Evolutionary conservation across 495 filamentous ascomycete genomes (phyloP).

Genomic region (Xylaria longipes): DNA sequence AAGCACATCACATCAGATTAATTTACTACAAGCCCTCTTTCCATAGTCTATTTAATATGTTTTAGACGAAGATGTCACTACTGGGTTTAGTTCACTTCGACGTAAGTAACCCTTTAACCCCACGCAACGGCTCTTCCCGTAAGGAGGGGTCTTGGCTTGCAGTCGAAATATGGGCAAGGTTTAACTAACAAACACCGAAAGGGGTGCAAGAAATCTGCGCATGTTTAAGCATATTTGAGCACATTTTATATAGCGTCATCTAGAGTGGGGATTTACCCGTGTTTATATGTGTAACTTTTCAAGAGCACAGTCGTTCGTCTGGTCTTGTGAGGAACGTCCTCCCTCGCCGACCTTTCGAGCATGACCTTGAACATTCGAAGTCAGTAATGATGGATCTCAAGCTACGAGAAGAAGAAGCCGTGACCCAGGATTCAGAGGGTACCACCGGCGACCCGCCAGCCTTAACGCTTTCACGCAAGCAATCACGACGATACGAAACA

Average conservation of each 20-base stretch:
- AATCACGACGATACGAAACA: conserved; percentile 5
- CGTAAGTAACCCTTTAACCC: neutral
- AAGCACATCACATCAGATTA: neutral
- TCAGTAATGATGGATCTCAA: neutral
- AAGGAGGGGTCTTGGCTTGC: neutral
- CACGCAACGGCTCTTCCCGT: neutral
- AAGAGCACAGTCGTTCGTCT: neutral
- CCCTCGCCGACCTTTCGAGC: neutral
- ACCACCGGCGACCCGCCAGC: neutral
- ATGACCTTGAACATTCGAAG: neutral
- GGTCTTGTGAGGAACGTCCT: neutral
- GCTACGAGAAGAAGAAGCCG: neutral
- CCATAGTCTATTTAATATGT: neutral
- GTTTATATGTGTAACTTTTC: neutral
- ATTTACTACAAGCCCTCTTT: neutral
- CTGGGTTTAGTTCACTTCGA: neutral
- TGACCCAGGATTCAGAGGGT: neutral
- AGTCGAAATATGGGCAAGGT: neutral
- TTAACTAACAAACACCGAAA: neutral
- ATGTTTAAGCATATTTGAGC: conserved; percentile 14
- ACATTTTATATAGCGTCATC: neutral
- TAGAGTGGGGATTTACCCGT: neutral
- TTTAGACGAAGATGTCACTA: neutral
- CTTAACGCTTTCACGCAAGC: neutral
- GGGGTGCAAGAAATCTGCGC: neutral